Evolutionary conservation across 441 rosid genomes (phyloP).

Genomic region (Capsella rubella): DNA sequence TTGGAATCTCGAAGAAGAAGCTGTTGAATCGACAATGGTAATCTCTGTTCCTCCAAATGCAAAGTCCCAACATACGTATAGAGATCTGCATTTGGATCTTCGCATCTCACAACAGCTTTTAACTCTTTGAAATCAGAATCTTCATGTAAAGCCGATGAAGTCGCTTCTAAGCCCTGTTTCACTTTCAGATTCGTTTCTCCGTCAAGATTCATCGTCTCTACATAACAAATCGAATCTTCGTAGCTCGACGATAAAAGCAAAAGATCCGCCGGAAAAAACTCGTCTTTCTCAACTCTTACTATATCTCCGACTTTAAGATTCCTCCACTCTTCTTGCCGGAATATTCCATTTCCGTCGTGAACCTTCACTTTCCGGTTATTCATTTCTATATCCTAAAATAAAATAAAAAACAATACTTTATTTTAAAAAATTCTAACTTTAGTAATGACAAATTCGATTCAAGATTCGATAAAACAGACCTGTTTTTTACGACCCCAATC

Average conservation of each 20-base stretch:
- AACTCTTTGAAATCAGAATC: constrained; percentile 58
- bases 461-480: constrained; percentile 46
- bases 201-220: constrained; percentile 82
- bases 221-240: constrained; percentile 73
- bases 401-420: not conserved
- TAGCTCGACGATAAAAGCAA: constrained; percentile 67
- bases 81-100: constrained; percentile 80
- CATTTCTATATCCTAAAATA: constrained; percentile 62
- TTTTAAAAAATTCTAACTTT: not conserved
- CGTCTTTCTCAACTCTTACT: constrained; percentile 72
- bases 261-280: constrained; percentile 79
- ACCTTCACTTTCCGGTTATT: constrained; percentile 68
- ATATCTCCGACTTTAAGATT: constrained; percentile 72
- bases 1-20: constrained; percentile 79
- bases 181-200: constrained; percentile 82
- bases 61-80: constrained; percentile 67
- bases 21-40: constrained; percentile 69
- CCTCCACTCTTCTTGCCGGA: constrained; percentile 61
- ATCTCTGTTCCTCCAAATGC: constrained; percentile 55
- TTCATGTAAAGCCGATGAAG: constrained; percentile 59
- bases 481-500: constrained; percentile 87
- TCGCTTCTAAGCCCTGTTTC: constrained; percentile 68
- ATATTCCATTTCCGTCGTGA: constrained; percentile 52
- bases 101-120: constrained; percentile 64
- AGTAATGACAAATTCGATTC: not conserved